A percentile compares a stretch with the other conserved stretches of the same genome.
phyloP scores from a whole-genome alignment of 495 filamentous ascomycete species.

The Lasiosphaeris hirsuta region DNA sequence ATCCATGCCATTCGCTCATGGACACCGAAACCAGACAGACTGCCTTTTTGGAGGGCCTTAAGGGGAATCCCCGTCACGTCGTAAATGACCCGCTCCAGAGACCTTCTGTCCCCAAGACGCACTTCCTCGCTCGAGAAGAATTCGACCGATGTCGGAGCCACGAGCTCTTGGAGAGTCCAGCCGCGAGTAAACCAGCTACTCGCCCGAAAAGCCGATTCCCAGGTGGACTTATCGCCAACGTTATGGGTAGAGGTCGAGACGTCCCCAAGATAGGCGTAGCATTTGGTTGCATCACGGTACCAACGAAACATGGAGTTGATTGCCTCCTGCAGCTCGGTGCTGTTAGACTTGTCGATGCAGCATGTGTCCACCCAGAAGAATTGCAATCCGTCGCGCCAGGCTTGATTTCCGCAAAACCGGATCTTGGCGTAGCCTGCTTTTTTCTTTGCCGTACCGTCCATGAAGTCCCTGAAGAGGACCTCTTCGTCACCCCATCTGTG shows the following conservation, averaged over 20 bases:
- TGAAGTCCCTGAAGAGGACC: neutral
- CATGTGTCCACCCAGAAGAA: conserved; percentile 4
- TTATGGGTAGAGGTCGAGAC: neutral
- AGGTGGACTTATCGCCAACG: no score
- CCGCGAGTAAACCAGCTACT: no score
- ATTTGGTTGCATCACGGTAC: neutral
- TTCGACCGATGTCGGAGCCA: no score
- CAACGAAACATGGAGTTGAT: conserved; percentile 9
- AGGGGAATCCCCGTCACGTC: no score
- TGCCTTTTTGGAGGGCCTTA: no score
- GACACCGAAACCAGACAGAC: no score
- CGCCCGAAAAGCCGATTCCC: no score
- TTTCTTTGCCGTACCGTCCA: neutral
- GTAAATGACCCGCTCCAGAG: no score
- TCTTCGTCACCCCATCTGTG: conserved; percentile 5
- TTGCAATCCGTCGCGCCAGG: neutral
- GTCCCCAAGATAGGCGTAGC: neutral
- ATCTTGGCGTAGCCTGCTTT: conserved; percentile 6
- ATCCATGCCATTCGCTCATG: no score
- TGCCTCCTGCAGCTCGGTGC: neutral
- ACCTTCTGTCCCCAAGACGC: no score
- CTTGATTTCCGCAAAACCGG: neutral
- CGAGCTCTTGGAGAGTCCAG: no score
- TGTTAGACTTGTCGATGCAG: conserved; percentile 5
- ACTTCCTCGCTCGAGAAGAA: no score